phyloP scores from a whole-genome alignment of 495 filamentous ascomycete species.

The Mycothermus thermophilus region DNA sequence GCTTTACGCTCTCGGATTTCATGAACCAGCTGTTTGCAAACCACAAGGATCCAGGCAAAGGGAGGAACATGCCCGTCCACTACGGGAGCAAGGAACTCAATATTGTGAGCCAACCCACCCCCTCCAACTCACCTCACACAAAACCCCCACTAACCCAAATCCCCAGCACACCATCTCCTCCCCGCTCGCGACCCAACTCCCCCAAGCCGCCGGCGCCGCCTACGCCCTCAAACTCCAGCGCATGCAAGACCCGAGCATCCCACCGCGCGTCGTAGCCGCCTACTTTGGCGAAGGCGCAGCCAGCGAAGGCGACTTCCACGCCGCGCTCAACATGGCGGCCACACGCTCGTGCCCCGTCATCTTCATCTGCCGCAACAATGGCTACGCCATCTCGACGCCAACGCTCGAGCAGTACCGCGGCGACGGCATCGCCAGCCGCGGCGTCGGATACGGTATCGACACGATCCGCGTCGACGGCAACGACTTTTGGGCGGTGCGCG shows the following conservation, averaged over 20 bases:
- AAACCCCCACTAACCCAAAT: background rate
- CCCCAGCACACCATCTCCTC: conserved; percentile 82
- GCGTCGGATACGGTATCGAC: conserved; percentile 94
- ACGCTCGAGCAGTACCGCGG: conserved; percentile 94
- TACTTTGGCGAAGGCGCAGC: conserved; percentile 99
- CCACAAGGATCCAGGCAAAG: conserved; percentile 59
- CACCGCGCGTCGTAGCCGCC: conserved; percentile 63
- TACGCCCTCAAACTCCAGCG: conserved; percentile 86
- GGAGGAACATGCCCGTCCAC: conserved; percentile 96
- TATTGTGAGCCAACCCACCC: conserved; percentile 62
- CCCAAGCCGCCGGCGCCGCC: conserved; percentile 84
- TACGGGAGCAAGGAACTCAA: conserved; percentile 76
- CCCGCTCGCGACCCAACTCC: conserved; percentile 86
- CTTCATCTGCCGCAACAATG: conserved; percentile 96
- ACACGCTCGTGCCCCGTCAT: conserved; percentile 82
- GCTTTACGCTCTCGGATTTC: conserved; percentile 74
- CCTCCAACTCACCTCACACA: background rate
- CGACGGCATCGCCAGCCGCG: conserved; percentile 88
- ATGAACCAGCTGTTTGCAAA: conserved; percentile 97
- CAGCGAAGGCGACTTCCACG: conserved; percentile 95
- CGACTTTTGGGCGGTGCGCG: conserved; percentile 86
- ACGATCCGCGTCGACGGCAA: conserved; percentile 95
- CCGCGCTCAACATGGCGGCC: conserved; percentile 89
- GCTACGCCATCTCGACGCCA: conserved; percentile 88
- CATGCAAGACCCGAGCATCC: conserved; percentile 48